Conservation (phyloP, 192 early-diverging fungal genomes). For the Coemansia sp. region DNA sequence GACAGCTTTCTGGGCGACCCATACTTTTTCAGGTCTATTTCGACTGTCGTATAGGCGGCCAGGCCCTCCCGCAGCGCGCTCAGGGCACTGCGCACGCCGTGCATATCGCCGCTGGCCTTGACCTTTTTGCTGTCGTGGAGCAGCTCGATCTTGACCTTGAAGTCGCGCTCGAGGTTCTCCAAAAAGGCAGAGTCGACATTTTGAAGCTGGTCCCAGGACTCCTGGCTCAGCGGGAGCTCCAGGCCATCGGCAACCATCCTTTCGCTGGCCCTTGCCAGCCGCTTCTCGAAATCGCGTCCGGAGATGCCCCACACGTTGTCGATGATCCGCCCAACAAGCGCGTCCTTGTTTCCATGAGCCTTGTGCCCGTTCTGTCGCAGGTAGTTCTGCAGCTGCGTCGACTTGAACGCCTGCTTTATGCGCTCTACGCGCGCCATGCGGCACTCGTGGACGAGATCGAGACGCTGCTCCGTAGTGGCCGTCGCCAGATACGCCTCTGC, state of each 20-base stretch:
- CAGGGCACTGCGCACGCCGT: constrained; percentile 28
- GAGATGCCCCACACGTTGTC: constrained; percentile 38
- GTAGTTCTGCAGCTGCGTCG: constrained; percentile 29
- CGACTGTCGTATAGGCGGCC: constrained; percentile 24
- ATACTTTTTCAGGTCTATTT: constrained; percentile 17
- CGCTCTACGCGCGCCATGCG: constrained; percentile 8
- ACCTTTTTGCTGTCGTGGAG: constrained; percentile 1
- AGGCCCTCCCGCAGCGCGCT: constrained; percentile 35
- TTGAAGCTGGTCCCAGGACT: constrained; percentile 12
- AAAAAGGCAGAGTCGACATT: constrained; percentile 1
- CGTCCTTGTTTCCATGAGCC: constrained; percentile 19
- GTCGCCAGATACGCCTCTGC: constrained; percentile 5
- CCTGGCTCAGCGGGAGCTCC: constrained; percentile 21
- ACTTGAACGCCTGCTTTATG: constrained; percentile 18
- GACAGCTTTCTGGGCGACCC: constrained; percentile 22
- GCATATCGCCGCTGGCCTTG: constrained; percentile 19
- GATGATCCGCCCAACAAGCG: constrained; percentile 30
- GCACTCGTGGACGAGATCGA: constrained; percentile 14
- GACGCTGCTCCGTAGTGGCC: constrained; percentile 7
- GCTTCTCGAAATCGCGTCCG: constrained; percentile 6
- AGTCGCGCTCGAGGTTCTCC: constrained; percentile 20
- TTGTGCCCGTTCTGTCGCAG: constrained; percentile 13
- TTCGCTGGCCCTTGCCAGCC: constrained; percentile 10
- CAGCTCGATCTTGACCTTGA: constrained; percentile 18
- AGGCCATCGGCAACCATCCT: constrained; percentile 16